Evolutionary conservation across 2,329 filamentous ascomycete genomes (phyloP).

Genomic region (Penicillium aurantiogriseum): DNA sequence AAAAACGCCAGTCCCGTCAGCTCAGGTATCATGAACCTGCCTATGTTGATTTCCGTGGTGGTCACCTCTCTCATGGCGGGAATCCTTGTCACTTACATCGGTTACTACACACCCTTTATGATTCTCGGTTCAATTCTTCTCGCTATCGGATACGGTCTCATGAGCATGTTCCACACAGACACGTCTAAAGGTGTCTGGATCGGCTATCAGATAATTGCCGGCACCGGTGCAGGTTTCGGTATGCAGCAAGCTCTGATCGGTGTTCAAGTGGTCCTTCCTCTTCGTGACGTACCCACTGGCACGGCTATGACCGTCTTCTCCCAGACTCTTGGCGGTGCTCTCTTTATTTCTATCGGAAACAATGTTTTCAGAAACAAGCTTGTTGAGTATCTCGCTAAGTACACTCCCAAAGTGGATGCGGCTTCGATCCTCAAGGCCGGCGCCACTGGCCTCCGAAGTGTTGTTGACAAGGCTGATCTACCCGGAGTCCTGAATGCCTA

Average conservation of each 20-base stretch:
- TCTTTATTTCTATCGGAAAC: conserved; percentile 30
- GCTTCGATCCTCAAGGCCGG: neutral
- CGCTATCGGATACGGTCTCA: conserved; percentile 31
- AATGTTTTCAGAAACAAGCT: conserved; percentile 27
- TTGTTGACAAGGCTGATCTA: neutral
- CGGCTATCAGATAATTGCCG: conserved; percentile 38
- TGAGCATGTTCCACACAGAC: conserved; percentile 23
- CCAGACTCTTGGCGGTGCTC: conserved; percentile 26
- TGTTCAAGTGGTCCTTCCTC: conserved; percentile 25
- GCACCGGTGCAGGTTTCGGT: conserved; percentile 27
- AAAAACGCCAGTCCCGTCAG: conserved; percentile 22
- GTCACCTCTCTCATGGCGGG: conserved; percentile 22
- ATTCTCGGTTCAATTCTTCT: conserved; percentile 24
- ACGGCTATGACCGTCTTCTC: conserved; percentile 25
- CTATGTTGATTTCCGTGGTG: conserved; percentile 17
- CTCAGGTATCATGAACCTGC: conserved; percentile 27
- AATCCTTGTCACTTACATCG: conserved; percentile 40
- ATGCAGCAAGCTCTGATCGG: conserved; percentile 25
- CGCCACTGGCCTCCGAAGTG: neutral
- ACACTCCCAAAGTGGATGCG: neutral
- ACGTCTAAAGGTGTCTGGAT: conserved; percentile 31
- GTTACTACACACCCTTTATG: conserved; percentile 30
- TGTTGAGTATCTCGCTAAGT: conserved; percentile 15
- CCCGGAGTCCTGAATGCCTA: neutral
- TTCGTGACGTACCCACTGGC: conserved; percentile 24